Conservation (phyloP, 176 grass and related monocot species). For the Poa annua region DNA sequence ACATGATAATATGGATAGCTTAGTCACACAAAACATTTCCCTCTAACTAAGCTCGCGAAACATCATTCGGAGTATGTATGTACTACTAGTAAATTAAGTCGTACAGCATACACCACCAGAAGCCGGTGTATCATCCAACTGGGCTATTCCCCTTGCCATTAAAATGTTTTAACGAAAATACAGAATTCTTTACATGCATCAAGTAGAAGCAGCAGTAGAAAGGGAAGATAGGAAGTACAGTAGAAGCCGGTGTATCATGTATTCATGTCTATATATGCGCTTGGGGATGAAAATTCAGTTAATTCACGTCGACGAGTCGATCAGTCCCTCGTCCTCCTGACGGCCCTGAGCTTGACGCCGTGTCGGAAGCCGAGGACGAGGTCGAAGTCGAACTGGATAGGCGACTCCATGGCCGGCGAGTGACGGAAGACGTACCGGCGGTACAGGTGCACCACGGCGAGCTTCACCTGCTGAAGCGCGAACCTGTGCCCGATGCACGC, state of each 20-base stretch:
- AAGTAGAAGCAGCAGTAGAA: no score
- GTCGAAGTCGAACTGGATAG: conserved; percentile 85
- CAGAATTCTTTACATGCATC: no score
- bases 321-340: conserved; percentile 38
- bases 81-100: neutral
- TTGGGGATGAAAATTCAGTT: no score
- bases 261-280: neutral
- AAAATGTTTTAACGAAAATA: no score
- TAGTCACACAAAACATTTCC: neutral
- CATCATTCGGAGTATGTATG: neutral
- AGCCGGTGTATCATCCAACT: neutral
- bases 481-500: conserved; percentile 87
- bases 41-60: neutral
- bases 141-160: no score
- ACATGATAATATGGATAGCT: neutral
- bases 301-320: neutral
- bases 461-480: conserved; percentile 89
- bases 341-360: conserved; percentile 76
- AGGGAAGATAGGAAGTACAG: no score
- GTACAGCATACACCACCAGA: neutral
- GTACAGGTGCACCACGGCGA: conserved; percentile 73
- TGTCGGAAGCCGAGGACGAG: conserved; percentile 82
- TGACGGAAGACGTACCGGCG: conserved; percentile 43
- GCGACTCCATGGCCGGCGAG: conserved; percentile 77
- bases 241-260: neutral